phyloP scores from a whole-genome alignment of 140 eudicot genomes.

The Erigeron philadelphicus region DNA sequence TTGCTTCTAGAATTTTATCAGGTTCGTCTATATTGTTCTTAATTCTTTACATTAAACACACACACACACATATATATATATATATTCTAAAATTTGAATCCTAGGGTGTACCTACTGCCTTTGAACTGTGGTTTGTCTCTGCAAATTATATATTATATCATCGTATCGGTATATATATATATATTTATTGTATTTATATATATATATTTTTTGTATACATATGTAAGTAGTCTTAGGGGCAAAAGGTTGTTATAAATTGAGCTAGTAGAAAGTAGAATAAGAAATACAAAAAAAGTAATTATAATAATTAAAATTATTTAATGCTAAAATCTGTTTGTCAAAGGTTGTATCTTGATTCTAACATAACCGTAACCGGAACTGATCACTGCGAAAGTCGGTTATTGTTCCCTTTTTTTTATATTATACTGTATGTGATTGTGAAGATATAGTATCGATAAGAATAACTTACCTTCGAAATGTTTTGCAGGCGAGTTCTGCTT shows the following conservation, averaged over 20 bases:
- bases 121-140: slow-evolving; percentile 5
- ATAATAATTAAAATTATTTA: too few species aligned
- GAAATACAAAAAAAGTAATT: too few species aligned
- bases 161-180: background rate
- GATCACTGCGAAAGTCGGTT: background rate
- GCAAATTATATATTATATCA: background rate
- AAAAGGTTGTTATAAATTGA: too few species aligned
- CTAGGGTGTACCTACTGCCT: slow-evolving; percentile 32
- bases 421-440: slow-evolving; percentile 4
- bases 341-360: too few species aligned
- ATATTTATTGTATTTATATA: background rate
- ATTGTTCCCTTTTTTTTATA: background rate
- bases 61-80: too few species aligned
- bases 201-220: slow-evolving; percentile 7
- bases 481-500: slow-evolving; percentile 24
- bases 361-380: too few species aligned
- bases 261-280: too few species aligned
- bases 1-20: slow-evolving; percentile 4
- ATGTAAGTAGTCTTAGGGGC: background rate
- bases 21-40: slow-evolving; percentile 15
- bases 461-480: slow-evolving; percentile 6
- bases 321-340: too few species aligned
- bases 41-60: too few species aligned
- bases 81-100: background rate
- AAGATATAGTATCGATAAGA: background rate